These are phyloP conservation scores for Venturia carpophila DNA, from an alignment of 2,329 filamentous ascomycete species.

Conservation along the genomic window DNA sequence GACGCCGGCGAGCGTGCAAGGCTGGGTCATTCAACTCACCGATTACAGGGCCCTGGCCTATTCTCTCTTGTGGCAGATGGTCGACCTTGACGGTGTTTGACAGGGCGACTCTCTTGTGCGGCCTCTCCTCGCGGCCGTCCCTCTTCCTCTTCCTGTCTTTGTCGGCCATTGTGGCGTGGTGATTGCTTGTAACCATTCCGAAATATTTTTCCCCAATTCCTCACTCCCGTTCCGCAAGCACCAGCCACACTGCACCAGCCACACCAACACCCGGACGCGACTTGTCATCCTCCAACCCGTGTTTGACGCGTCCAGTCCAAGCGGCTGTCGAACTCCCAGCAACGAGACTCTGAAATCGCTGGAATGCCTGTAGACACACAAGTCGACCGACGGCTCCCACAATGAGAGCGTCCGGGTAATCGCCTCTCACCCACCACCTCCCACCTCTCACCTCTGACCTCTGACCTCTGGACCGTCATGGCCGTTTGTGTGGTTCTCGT, in stretches of 20 bases:
- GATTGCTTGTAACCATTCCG: slow-evolving; percentile 23
- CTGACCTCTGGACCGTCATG: not conserved
- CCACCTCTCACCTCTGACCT: not conserved
- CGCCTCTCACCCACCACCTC: too few species aligned
- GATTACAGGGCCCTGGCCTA: slow-evolving; percentile 28
- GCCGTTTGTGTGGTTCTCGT: not conserved
- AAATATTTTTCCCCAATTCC: not conserved
- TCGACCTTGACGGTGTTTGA: not conserved
- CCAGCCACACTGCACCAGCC: not conserved
- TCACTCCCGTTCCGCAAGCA: too few species aligned
- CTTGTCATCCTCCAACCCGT: not conserved
- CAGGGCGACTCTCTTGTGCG: slow-evolving; percentile 21
- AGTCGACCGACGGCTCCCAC: not conserved
- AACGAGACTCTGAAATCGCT: too few species aligned
- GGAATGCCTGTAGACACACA: not conserved
- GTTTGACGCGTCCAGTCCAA: too few species aligned
- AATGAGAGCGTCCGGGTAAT: not conserved
- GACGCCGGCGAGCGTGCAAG: not conserved
- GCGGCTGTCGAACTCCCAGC: too few species aligned
- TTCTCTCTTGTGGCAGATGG: slow-evolving; percentile 32
- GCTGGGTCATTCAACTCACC: not conserved
- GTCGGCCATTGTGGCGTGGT: slow-evolving; percentile 25
- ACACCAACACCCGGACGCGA: not conserved
- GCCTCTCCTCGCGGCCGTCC: not conserved
- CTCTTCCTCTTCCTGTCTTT: slow-evolving; percentile 14